phyloP scores from a whole-genome alignment of 768 basidiomycete genomes.

The Paxillus involutus region DNA sequence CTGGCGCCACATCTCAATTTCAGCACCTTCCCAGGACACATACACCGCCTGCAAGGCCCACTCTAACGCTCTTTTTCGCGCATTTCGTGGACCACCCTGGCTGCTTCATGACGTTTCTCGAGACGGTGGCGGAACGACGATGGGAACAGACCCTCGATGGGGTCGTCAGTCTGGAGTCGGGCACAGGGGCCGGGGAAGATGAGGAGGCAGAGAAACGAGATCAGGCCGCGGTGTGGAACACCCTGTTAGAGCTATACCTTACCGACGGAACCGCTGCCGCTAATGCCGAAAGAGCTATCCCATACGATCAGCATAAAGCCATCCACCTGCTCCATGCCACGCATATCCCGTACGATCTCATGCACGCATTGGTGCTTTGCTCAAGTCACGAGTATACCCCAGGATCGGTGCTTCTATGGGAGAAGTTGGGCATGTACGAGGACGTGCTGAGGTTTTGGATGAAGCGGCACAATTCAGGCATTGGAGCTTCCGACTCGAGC shows the following conservation, averaged over 20 bases:
- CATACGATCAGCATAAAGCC: constrained; percentile 53
- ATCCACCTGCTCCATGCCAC: constrained; percentile 64
- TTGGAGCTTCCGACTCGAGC: neutral
- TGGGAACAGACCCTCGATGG: constrained; percentile 76
- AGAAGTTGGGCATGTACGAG: constrained; percentile 93
- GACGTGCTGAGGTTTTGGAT: constrained; percentile 94
- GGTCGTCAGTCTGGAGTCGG: constrained; percentile 7
- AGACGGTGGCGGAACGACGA: constrained; percentile 74
- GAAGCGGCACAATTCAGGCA: constrained; percentile 49
- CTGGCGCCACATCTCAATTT: constrained; percentile 4
- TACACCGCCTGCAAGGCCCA: constrained; percentile 57
- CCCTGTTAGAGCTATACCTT: constrained; percentile 90
- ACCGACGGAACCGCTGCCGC: constrained; percentile 41
- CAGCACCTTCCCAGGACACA: constrained; percentile 18
- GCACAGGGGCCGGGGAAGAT: constrained; percentile 30
- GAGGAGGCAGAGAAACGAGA: constrained; percentile 58
- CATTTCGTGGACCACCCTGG: constrained; percentile 90
- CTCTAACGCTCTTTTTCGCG: constrained; percentile 86
- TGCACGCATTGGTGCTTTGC: constrained; percentile 93
- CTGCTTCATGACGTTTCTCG: constrained; percentile 85
- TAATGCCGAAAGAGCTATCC: constrained; percentile 15
- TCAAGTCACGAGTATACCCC: constrained; percentile 79
- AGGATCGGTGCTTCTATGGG: constrained; percentile 90
- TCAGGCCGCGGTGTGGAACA: constrained; percentile 92
- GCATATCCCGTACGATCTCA: constrained; percentile 76